Conservation (phyloP, 306 rosid genomes). For the Begonia peltatifolia region DNA sequence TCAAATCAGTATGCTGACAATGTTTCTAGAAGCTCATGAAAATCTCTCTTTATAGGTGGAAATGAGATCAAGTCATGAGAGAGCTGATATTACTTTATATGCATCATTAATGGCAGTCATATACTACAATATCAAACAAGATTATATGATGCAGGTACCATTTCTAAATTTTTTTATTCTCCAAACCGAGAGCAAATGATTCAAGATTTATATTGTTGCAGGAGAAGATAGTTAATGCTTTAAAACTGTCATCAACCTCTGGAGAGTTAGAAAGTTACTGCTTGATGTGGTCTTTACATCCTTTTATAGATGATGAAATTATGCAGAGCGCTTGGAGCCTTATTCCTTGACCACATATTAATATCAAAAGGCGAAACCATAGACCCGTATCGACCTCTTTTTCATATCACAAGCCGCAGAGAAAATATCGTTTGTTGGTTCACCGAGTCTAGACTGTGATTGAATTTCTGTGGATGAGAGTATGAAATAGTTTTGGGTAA, state of each 20-base stretch:
- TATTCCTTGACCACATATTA: slow-evolving; percentile 9
- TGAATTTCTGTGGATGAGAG: too few species aligned
- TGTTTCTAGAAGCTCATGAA: too few species aligned
- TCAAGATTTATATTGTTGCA: slow-evolving; percentile 11
- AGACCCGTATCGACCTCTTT: too few species aligned
- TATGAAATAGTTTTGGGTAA: too few species aligned
- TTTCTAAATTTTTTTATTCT: slow-evolving; percentile 3
- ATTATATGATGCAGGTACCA: slow-evolving; percentile 64
- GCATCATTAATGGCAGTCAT: slow-evolving; percentile 41
- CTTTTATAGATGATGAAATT: slow-evolving; percentile 30
- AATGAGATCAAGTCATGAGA: slow-evolving; percentile 14
- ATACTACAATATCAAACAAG: slow-evolving; percentile 55
- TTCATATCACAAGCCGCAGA: too few species aligned
- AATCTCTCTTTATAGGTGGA: slow-evolving; percentile 23
- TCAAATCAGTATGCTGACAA: too few species aligned
- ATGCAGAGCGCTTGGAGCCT: slow-evolving; percentile 52
- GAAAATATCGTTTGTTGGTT: too few species aligned
- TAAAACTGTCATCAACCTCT: slow-evolving; percentile 34
- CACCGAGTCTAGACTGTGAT: too few species aligned
- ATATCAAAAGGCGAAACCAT: too few species aligned
- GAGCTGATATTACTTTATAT: slow-evolving; percentile 22
- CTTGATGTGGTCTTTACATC: slow-evolving; percentile 72
- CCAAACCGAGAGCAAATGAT: slow-evolving; percentile 1
- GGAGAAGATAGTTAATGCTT: slow-evolving; percentile 55
- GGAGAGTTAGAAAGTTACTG: slow-evolving; percentile 62